Base-by-base conservation (phyloP, 805 yeast species). In the Candida peoriensis region DNA sequence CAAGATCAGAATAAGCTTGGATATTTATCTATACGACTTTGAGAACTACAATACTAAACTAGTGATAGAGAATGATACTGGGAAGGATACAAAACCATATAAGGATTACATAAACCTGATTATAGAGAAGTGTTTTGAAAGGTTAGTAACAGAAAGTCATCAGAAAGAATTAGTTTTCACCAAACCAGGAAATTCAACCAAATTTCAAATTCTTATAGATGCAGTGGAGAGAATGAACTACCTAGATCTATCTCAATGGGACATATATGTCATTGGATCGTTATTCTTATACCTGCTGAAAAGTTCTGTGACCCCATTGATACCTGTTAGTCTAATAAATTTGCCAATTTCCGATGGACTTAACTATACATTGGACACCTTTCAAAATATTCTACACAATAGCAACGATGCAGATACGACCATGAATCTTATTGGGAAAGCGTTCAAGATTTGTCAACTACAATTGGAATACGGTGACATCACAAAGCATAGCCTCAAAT, bases 1-100 rank as follows among this genome's bases (percentile, higher is more conserved):
- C 4, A 70, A 70, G 36, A 59, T 90, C 29, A 78, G 89, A 44
- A 79, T 90, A 27, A 79, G 89, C 3, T 68, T 89, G 27, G 74
- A 76, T 31, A 83, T 86, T 6, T 88, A 86, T 54, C 60, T 79
- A 26, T 78, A 80, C 50, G 83, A 86, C 46, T 19, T 33, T 8
- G 68, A 70, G 38, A 69, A 70, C 36, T 64, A 75, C 27, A 68
- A 66, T 33, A 70, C 65, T n/a, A 57, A 51, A 30, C 68, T 81
- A 23, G 61, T 68, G 3, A 58, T 77, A 4, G 80, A 78, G 32
- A 52, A 47, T 48, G 59, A 22, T 37, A 60, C 20, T 48, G 64
- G 47, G 57, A 41, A 36, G 46, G 55, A 19, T 25, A 44, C 54
- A 24, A 30, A 28, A 9, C 57, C 52, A 28, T 64, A 55, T 47